Evolutionary conservation across 2,329 filamentous ascomycete species (phyloP), one percentile per base, ranked within the genome.

Genomic region (Stagonosporopsis rhizophila): DNA sequence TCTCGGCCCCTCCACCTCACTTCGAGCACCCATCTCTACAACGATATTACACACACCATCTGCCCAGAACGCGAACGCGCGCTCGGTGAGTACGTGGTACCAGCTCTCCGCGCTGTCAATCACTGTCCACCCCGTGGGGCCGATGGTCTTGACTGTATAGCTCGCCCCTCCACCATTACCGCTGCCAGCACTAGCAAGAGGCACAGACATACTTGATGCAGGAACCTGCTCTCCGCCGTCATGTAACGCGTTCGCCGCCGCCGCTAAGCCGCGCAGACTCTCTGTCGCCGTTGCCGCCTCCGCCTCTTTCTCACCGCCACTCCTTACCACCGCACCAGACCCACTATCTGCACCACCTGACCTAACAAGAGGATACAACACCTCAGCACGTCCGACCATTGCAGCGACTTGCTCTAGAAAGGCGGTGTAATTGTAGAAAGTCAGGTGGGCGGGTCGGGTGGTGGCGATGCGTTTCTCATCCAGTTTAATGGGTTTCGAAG

Each of bases 401-500:
- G 25, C 23, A 11, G 11, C 40, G n/a, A 70, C 56, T 39, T 67
- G 54, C 19, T 50, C 23, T 14, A 62, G 23, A 9, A 74, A 62
- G 8, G 61, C 57, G 15, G 54, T 44, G 41, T 65, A 74, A 7
- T 65, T 56, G 25, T 68, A 62, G 30, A 62, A 61, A 5, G 60
- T 61, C 37, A 62, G 39, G 19, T 62, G 57, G 14, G 51, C 51
- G n/a, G 52, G 48, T 32, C 56, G 42, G 11, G 55, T 44, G 6
- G 63, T 54, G 7, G 52, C 44, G 45, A 68, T 66, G 56, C 64
- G 65, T 34, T 61, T 66, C 34, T 68, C 61, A 22, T 55, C 53
- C 23, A 75, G 62, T 28, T 70, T 70, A 46, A 59, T 73, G 23
- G 86, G 87, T 67, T 85, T 88, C 25, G 87, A 39, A 3, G 38